Conservation (phyloP, 1,284 basidiomycete genomes). For the Chalciporus sp. region DNA sequence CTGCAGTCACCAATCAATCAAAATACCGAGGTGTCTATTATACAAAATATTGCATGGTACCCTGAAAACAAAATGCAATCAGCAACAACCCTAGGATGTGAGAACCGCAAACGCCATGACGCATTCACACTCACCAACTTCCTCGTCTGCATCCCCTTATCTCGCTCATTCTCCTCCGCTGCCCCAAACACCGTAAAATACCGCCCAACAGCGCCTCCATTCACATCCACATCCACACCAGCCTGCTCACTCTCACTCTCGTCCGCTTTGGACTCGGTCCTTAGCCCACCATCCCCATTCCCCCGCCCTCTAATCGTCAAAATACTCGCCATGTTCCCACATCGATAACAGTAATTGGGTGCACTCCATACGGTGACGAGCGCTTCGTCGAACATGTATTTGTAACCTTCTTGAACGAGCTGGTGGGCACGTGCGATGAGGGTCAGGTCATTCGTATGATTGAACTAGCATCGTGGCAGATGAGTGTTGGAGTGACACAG, state of each 20-base stretch:
- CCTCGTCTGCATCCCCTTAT: constrained; percentile 67
- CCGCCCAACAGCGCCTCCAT: constrained; percentile 25
- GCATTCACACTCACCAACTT: constrained; percentile 55
- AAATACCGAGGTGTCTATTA: constrained; percentile 21
- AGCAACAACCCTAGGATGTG: background rate
- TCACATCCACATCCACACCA: background rate
- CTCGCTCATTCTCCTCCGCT: constrained; percentile 83
- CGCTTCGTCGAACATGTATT: constrained; percentile 94
- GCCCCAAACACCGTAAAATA: constrained; percentile 82
- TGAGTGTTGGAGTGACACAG: background rate
- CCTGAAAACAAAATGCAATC: constrained; percentile 17
- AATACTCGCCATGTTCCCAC: constrained; percentile 81
- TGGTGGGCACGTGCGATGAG: constrained; percentile 94
- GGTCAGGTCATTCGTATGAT: constrained; percentile 82
- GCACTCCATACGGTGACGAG: constrained; percentile 98
- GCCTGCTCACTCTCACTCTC: background rate
- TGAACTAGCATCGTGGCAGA: constrained; percentile 64
- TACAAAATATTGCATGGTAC: constrained; percentile 37
- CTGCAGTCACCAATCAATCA: background rate
- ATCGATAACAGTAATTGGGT: constrained; percentile 93
- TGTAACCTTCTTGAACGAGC: constrained; percentile 96
- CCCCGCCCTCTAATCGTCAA: constrained; percentile 71
- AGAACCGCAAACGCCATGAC: background rate
- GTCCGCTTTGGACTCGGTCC: constrained; percentile 3
- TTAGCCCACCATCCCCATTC: constrained; percentile 36